Evolutionary conservation across 2,329 filamentous ascomycete genomes (phyloP), one percentile per base, ranked within the genome.

Genomic region (Fusarium verticillioides): DNA sequence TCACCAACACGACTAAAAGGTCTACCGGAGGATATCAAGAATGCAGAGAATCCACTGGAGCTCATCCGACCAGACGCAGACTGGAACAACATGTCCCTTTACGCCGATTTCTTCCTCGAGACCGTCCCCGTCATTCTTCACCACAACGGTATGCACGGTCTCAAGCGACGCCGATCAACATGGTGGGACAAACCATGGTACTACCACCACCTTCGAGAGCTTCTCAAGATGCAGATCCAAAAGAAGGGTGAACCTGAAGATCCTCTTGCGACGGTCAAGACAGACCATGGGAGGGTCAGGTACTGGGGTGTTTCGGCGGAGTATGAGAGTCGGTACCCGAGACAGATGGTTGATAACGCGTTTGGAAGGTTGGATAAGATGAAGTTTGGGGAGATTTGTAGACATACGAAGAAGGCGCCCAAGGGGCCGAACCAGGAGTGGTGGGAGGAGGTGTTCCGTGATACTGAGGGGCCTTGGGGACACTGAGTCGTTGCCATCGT

Each of bases 121-220:
- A 43, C 37, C 0, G 66, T 69, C 1, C 66, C 66, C 0, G 47
- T 21, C 1, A 44, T 69, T 1, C 26, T 69, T 3, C 66, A 69
- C 32, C 63, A 69, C 3, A 68, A 57, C 39, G 54, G 54, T 7
- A 57, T 57, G 54, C 15, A 68, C 9, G 19, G 21, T 1, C 9
- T 36, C 9, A 69, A 69, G 10, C 3, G 11, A 1, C n/a, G 63
- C 1, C 66, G 66, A 0, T 26, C 39, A 1, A 50, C 66, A 37
- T 56, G 49, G 63, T 69, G 66, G 66, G 19, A 69, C 4, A 39
- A 19, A 8, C 66, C 66, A 11, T 69, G 66, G 66, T 68, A 62
- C 7, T 47, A 69, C 21, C 63, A 54, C 0, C 49, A 32, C 1
- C 13, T 69, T 0, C 44, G 66, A 0, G 15, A 43, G 0, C 49